Base-by-base conservation (phyloP, 2,329 filamentous ascomycete species). In the Sclerotinia borealis region DNA sequence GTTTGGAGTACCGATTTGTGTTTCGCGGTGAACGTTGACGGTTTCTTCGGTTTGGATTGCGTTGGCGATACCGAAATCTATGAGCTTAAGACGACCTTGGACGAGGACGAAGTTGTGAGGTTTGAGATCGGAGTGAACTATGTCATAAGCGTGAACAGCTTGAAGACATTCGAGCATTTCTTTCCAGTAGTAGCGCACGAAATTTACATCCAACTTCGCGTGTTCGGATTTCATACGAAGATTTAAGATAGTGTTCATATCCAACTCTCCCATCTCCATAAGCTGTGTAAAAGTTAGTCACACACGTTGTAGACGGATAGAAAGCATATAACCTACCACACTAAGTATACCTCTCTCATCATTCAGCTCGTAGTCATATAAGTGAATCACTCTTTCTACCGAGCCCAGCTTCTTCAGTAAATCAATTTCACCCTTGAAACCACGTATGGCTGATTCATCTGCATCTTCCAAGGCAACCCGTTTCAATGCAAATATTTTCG, bases 31-130 rank as follows among this genome's bases (percentile, higher is more conserved):
- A 13, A 99, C 93, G 70, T 99, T 99, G 76, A 97, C 90, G 0
- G 95, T 99, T 77, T 97, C 87, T 74, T 98, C 95, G 1, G 88
- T 91, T 77, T 96, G 90, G 71, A 99, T 99, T 56, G 95, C 93
- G 73, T 97, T 96, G 64, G 95, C 95, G 73, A 99, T 99, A 70
- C 95, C 95, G 75, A 99, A 99, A 77, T 99, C 95, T 72, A 99
- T 99, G 63, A 99, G 84, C 76, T 99, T 99, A 43, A 99, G 81
- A 31, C 89, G 85, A 29, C 95, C 95, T 73, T 92, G 87, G 22
- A 96, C 92, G 25, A 98, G 83, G 29, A 99, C 89, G 75, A 99
- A 99, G 75, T 99, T 99, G 71, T 93, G 93, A 0, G 95, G 95
- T 76, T 99, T 99, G 43, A 99, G 81, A 74, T 99, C 95, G 0